Base-by-base conservation (phyloP, 331 rosid species). In the Prunus yedoensis region DNA sequence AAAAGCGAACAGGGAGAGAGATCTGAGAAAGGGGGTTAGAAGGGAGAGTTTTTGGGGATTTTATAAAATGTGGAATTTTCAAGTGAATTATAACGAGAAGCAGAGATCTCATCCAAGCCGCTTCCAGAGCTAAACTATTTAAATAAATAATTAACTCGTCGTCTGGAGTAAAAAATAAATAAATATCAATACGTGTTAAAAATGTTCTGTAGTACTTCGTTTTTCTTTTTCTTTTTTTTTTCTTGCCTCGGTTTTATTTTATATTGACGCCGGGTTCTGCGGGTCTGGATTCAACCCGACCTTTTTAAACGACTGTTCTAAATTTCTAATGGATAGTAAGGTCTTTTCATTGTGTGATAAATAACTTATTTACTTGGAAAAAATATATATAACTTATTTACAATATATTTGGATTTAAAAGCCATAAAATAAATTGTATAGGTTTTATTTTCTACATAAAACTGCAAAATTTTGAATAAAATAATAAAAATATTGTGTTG, bases 11-110 rank as follows among this genome's bases (percentile, higher is more conserved):
- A 70, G 59, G 70, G 71, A 52, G 51, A 62, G 80, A 81, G 66
- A 50, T 58, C 75, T 46, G 59, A 67, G 74, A 50, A 64, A 12
- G 25, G 53, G 75, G 67, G 56, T 45, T 70, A 62, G 81, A 62
- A 69, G 10, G 63, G 25, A 56, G 60, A 18, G 79, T 71, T 46
- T 76, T 73, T 72, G 18, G 82, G 57, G 82, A 87, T 77, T 77
- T 64, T 75, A 74, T 60, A 64, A 67, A 77, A 74, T 77, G 66
- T 81, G 59, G 72, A 28, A 81, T 80, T 63, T 80, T 70, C 57
- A 38, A 50, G 79, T 16, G 75, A 74, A 75, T 73, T 80, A 79
- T 51, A 80, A 80, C 74, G 67, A 38, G 77, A 56, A 68, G 82
- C 75, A 67, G n/a, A 47, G 66, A 81, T 74, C 82, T 63, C 79